Conservation (phyloP, 768 basidiomycete species). For the Boletellus ananas region DNA sequence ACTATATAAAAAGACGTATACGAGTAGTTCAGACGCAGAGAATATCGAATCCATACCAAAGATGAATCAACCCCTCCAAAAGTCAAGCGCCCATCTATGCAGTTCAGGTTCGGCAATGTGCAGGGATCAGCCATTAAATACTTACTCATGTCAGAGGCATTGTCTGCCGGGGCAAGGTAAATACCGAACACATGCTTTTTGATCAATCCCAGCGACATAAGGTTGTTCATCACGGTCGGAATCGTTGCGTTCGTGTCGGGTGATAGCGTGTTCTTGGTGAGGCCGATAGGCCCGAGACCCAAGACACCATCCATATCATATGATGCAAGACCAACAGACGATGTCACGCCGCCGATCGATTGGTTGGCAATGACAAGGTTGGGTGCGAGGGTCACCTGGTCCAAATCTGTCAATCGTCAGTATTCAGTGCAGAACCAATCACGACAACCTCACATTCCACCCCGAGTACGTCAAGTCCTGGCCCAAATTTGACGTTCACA, state of each 20-base stretch:
- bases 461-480: no score
- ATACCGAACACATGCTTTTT: not conserved
- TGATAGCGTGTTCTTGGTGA: not conserved
- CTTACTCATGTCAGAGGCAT: not conserved
- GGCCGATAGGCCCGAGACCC: not conserved
- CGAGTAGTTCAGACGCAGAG: not conserved
- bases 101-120: not conserved
- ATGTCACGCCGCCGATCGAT: not conserved
- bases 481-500: not conserved
- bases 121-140: not conserved
- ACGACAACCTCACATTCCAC: no score
- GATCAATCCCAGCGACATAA: not conserved
- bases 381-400: not conserved
- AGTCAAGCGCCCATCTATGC: not conserved
- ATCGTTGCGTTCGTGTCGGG: not conserved
- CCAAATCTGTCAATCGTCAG: not conserved
- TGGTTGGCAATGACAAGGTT: not conserved
- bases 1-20: not conserved
- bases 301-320: not conserved
- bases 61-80: not conserved
- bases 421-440: not conserved
- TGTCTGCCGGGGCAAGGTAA: not conserved
- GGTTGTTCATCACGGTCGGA: not conserved
- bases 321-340: not conserved
- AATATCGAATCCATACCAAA: not conserved